Evolutionary conservation across 2,329 filamentous ascomycete species (phyloP), one percentile per base, ranked within the genome.

Genomic region (Lecanicillium sp.): DNA sequence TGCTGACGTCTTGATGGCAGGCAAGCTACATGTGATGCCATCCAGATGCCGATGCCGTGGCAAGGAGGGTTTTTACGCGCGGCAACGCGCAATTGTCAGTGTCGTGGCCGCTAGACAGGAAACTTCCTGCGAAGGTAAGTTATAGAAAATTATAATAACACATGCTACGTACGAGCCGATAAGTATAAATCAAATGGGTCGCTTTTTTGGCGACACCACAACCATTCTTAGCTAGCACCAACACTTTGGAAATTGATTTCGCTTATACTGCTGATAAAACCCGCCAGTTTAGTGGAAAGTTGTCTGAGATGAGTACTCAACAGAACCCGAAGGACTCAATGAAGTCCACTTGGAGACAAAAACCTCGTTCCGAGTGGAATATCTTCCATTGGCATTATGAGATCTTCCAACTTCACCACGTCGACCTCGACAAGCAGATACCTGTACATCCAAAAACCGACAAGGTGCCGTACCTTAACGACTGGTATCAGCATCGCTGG

Each of bases 391-490:
- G 42, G 34, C 6, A 43, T 28, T 35, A 43, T 29, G 45, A 51
- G 8, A 19, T 38, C 12, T 40, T 50, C 17, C 20, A 42, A 33
- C 22, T 45, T 9, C 47, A 50, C 29, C 45, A 40, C 3, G 29
- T 40, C n/a, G 31, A 46, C 15, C 43, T 46, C 16, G 32, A 46
- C 34, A 33, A 44, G 22, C 15, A 33, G 4, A 32, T 50, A 4
- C 59, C 59, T 0, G 50, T 58, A 3, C 51, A 58, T 42, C 31
- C 46, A 5, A 63, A 62, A 44, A 48, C 46, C 2, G 58, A 62
- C 40, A 48, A 46, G 25, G 49, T 62, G 17, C 56, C 55, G 2
- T 52, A 52, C 29, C 19, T 60, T 4, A 41, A 51, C 4, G 46
- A 59, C 14, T 55, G 45, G 47, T 40, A 49, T 19, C 41, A 45